phyloP scores from a whole-genome alignment of 1,284 basidiomycete species.

The Kalmanozyma brasiliensis region DNA sequence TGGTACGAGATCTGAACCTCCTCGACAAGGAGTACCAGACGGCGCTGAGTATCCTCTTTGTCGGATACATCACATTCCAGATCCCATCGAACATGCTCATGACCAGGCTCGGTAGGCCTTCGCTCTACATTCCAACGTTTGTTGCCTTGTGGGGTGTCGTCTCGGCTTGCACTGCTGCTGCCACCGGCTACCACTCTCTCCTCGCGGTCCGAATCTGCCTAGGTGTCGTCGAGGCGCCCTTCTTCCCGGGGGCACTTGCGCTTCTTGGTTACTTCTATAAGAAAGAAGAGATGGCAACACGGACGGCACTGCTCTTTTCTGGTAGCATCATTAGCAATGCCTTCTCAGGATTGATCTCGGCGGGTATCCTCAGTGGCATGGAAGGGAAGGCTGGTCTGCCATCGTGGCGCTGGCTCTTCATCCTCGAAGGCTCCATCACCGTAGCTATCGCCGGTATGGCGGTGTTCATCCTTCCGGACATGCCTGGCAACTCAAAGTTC shows the following conservation, averaged over 20 bases:
- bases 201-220: conserved; percentile 65
- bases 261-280: conserved; percentile 67
- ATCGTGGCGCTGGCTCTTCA: conserved; percentile 62
- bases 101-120: conserved; percentile 60
- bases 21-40: conserved; percentile 68
- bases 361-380: conserved; percentile 47
- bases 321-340: conserved; percentile 59
- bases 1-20: conserved; percentile 60
- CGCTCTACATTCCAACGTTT: conserved; percentile 57
- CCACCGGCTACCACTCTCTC: conserved; percentile 60
- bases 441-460: conserved; percentile 34
- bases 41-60: conserved; percentile 78
- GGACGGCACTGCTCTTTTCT: conserved; percentile 66
- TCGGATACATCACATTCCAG: conserved; percentile 83
- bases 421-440: conserved; percentile 51
- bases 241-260: conserved; percentile 65
- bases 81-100: conserved; percentile 72
- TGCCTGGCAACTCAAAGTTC: conserved; percentile 52
- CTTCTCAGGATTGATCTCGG: conserved; percentile 53
- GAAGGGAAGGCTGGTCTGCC: conserved; percentile 30
- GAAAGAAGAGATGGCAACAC: conserved; percentile 65
- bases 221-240: conserved; percentile 60
- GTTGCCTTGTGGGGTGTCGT: conserved; percentile 57
- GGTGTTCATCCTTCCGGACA: conserved; percentile 48
- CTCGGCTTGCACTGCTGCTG: conserved; percentile 57